These are phyloP conservation scores for Solidago caesia DNA, from an alignment of 129 eudicot species.

Conservation along the genomic window DNA sequence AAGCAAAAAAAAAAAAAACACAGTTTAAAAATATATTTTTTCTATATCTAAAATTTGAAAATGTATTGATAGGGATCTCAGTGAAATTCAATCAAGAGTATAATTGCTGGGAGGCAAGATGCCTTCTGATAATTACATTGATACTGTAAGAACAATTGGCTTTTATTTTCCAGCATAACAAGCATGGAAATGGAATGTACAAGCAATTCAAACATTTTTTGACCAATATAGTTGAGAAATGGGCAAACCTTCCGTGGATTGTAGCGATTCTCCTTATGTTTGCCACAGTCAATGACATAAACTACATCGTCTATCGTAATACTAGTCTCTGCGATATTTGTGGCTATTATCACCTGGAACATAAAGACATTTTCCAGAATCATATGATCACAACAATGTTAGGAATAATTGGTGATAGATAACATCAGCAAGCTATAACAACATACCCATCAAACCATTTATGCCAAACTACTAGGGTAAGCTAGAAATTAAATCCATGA, in stretches of 20 bases:
- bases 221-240: conserved; percentile 13
- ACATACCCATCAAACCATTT: conserved; percentile 1
- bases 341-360: conserved; percentile 79
- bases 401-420: neutral
- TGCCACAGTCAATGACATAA: conserved; percentile 91
- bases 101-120: conserved; percentile 5
- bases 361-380: conserved; percentile 16
- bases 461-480: neutral
- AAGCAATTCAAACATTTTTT: neutral
- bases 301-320: conserved; percentile 74
- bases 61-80: conserved; percentile 11
- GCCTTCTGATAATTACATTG: neutral
- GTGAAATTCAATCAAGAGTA: neutral
- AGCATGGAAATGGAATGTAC: conserved; percentile 2
- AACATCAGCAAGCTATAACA: neutral
- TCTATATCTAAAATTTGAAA: conserved; percentile 6
- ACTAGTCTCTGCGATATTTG: conserved; percentile 66
- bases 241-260: conserved; percentile 81
- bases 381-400: conserved; percentile 4
- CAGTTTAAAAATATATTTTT: neutral
- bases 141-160: neutral
- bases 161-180: conserved; percentile 4
- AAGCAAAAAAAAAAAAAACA: too few species aligned
- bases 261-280: conserved; percentile 96
- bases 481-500: neutral